Evolutionary conservation across 805 yeast species (phyloP).

Genomic region (Nakazawaea peltata): DNA sequence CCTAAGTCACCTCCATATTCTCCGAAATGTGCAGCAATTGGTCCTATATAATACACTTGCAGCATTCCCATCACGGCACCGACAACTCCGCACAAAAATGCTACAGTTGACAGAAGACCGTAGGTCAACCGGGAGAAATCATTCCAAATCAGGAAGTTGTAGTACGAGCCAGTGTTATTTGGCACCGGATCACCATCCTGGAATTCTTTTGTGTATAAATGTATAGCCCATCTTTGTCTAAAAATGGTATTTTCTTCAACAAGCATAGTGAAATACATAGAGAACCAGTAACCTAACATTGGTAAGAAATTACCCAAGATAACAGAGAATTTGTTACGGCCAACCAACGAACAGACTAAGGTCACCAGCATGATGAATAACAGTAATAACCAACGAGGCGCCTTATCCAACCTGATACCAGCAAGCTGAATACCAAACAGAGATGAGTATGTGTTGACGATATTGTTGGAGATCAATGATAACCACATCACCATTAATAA

Average conservation of each 20-base stretch:
- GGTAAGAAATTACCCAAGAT: constrained; percentile 79
- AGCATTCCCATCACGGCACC: constrained; percentile 88
- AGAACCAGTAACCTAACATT: constrained; percentile 88
- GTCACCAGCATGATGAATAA: constrained; percentile 54
- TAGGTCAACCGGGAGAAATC: constrained; percentile 48
- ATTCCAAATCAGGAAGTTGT: constrained; percentile 75
- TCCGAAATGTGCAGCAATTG: constrained; percentile 58
- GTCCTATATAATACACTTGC: constrained; percentile 79
- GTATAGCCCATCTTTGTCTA: constrained; percentile 39
- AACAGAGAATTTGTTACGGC: constrained; percentile 61
- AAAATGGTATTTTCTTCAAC: constrained; percentile 68
- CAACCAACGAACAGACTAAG: constrained; percentile 66
- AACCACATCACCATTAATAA: constrained; percentile 60
- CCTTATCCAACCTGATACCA: constrained; percentile 41
- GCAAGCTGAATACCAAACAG: constrained; percentile 71
- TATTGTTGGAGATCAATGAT: constrained; percentile 75
- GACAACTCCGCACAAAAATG: constrained; percentile 63
- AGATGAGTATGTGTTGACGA: constrained; percentile 73
- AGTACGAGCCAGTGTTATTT: constrained; percentile 25
- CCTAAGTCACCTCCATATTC: constrained; percentile 74
- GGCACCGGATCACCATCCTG: constrained; percentile 13
- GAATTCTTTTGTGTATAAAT: constrained; percentile 36
- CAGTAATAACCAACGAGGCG: constrained; percentile 78
- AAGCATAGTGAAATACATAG: constrained; percentile 67
- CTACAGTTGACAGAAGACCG: constrained; percentile 62